These are phyloP conservation scores for Fusarium pseudocircinatum DNA, from an alignment of 2,329 filamentous ascomycete species.

Conservation along the genomic window DNA sequence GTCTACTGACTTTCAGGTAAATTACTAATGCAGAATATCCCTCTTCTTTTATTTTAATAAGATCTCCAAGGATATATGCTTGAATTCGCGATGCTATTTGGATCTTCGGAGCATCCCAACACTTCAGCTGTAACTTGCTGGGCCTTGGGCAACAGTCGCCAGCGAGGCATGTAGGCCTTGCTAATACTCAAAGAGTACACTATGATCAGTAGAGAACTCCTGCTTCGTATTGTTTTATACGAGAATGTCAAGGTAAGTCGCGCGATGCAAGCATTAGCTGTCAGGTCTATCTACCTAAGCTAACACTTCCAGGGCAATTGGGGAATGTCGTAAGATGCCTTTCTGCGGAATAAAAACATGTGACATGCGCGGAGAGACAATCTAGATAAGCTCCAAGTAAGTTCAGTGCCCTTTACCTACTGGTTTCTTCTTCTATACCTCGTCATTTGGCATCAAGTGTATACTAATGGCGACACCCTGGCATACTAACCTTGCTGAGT, in stretches of 20 bases:
- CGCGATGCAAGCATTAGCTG: neutral
- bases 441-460: neutral
- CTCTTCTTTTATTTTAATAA: neutral
- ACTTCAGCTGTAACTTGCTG: neutral
- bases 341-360: neutral
- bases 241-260: neutral
- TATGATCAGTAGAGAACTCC: too few relatives aligned
- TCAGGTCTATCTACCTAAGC: neutral
- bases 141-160: neutral
- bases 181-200: fast-evolving
- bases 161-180: neutral
- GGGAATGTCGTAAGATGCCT: neutral
- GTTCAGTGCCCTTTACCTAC: neutral
- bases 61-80: fast-evolving
- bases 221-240: fast-evolving
- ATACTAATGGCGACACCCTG: too few relatives aligned
- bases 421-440: neutral
- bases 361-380: fast-evolving
- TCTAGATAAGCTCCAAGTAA: fast-evolving
- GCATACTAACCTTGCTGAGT: too few relatives aligned
- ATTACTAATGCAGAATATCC: fast-evolving
- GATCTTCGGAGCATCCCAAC: neutral
- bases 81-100: too few relatives aligned
- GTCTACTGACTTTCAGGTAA: fast-evolving
- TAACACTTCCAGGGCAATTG: neutral